Evolutionary conservation across 306 rosid species (phyloP), one percentile per base, ranked within the genome.

Genomic region (Gastrolobium villosum): DNA sequence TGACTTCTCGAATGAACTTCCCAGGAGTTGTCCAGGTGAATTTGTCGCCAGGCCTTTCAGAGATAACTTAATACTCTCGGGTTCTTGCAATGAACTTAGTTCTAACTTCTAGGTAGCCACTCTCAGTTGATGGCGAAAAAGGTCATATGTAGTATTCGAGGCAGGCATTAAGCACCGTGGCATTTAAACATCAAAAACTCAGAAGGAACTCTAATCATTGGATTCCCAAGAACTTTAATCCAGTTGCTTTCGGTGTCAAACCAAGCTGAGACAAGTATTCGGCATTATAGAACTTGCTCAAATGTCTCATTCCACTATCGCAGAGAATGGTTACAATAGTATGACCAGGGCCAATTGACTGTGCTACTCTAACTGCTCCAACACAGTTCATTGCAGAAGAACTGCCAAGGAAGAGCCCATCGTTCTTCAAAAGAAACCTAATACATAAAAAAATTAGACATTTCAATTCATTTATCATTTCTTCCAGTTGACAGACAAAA

Each of bases 331-430:
- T 92, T 54, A 92, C 99, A 63, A 95, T 86, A 26, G 91, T 93
- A 81, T 92, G 96, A 80, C 97, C 94, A 37, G 97, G 90, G 56
- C 98, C 98, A 61, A 91, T 28, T 69, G 87, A 45, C 76, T 87
- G 94, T 4, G 98, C 98, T 53, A 81, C 81, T 85, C 87, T 88
- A 66, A 94, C 96, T 14, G 97, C 98, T 82, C 97, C 97, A n/a
- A 94, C 91, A 84, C 97, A 94, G 78, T 94, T 94, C 94, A 94
- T 91, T 52, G 97, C 88, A 14, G 97, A 94, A 74, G 98, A 94
- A 71, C 98, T 94, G 80, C 98, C 97, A 30, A 94, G 72, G 65
- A 94, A 94, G 11, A 94, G 94, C 20, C 96, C 97, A 35, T 94
- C 97, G 2, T 88, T 91, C 90, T 88, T 91, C 88, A 94, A 72